A percentile compares a stretch with the other conserved stretches of the same genome.
Conservation (phyloP, 2,329 filamentous ascomycete genomes). For the Trichoderma sp. region DNA sequence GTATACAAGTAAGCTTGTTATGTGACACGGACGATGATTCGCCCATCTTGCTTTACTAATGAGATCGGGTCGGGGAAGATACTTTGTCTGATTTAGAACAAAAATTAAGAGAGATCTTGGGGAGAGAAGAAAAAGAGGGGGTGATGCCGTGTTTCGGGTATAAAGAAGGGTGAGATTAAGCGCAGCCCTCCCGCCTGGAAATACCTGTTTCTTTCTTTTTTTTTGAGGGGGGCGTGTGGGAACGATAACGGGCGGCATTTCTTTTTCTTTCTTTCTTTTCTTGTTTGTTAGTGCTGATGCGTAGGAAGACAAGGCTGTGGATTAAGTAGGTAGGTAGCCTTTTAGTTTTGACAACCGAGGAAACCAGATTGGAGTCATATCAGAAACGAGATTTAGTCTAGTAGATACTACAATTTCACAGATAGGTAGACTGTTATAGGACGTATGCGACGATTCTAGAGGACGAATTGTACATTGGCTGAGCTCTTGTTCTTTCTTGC, state of each 20-base stretch:
- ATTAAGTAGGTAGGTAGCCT: background rate
- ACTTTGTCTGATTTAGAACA: background rate
- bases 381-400: background rate
- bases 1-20: background rate
- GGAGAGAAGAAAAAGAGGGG: background rate
- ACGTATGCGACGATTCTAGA: background rate
- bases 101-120: conserved; percentile 3
- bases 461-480: background rate
- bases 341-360: background rate
- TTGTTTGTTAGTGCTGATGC: background rate
- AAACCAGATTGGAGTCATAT: background rate
- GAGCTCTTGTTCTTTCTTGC: background rate
- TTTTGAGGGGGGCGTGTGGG: background rate
- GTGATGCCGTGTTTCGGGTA: conserved; percentile 24
- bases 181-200: background rate
- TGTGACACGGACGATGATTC: conserved; percentile 2
- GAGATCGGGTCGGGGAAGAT: conserved; percentile 1
- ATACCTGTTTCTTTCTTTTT: background rate
- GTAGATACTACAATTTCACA: background rate
- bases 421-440: background rate
- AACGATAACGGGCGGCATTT: background rate
- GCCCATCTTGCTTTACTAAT: conserved; percentile 22
- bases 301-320: background rate
- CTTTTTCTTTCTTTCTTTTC: background rate
- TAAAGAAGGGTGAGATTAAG: conserved; percentile 22